Percentiles rank a stretch among this genome's conserved stretches.
Conservation (phyloP, 441 rosid species). For the Dalechampia spathulata region DNA sequence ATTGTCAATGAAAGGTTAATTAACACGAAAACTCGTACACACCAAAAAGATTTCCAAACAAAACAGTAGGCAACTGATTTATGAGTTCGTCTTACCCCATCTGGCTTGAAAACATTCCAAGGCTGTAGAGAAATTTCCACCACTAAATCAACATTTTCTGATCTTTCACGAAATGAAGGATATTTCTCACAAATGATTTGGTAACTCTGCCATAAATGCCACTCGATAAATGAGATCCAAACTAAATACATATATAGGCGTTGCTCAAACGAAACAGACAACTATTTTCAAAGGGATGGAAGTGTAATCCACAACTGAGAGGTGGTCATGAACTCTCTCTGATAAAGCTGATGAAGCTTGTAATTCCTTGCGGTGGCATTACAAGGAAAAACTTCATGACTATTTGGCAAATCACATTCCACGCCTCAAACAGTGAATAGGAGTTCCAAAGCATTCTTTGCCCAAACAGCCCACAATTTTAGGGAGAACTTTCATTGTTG, state of each 20-base stretch:
- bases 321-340: neutral
- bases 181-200: slow-evolving; percentile 76
- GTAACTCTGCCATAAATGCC: slow-evolving; percentile 51
- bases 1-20: neutral
- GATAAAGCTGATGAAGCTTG: neutral
- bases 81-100: slow-evolving; percentile 53
- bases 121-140: slow-evolving; percentile 93
- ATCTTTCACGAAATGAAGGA: slow-evolving; percentile 89
- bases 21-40: neutral
- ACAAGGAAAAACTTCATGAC: neutral
- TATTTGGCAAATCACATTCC: neutral
- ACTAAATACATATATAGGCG: neutral
- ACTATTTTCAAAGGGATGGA: neutral
- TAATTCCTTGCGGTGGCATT: neutral
- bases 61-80: neutral
- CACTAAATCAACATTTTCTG: slow-evolving; percentile 90
- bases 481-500: too few relatives aligned
- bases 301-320: neutral
- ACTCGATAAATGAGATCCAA: slow-evolving; percentile 12
- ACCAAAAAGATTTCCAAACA: neutral
- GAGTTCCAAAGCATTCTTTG: too few relatives aligned
- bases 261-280: neutral
- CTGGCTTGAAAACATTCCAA: slow-evolving; percentile 92
- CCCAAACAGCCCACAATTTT: too few relatives aligned
- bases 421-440: too few relatives aligned